Percentiles rank a stretch among this genome's conserved stretches.
Conservation (phyloP, 441 rosid genomes). For the Dalechampia spathulata region DNA sequence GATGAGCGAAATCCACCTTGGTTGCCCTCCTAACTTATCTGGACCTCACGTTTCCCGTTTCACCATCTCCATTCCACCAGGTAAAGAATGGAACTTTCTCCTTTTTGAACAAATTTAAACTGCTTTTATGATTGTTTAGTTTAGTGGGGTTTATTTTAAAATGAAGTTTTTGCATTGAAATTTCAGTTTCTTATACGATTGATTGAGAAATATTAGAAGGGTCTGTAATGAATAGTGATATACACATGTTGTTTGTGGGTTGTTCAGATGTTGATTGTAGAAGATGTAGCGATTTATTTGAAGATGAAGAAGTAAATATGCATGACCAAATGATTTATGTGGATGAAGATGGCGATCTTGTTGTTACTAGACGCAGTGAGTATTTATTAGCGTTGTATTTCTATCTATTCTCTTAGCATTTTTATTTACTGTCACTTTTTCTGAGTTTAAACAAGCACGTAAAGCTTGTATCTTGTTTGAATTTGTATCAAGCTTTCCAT, state of each 20-base stretch:
- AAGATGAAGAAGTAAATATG: conserved; percentile 16
- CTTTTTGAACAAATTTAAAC: neutral
- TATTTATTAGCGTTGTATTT: neutral
- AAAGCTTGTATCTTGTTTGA: neutral
- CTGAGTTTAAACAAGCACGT: neutral
- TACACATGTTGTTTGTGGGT: neutral
- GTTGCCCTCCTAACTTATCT: conserved; percentile 57
- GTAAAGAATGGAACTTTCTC: conserved; percentile 17
- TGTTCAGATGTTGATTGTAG: conserved; percentile 23
- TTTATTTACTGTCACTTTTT: no score
- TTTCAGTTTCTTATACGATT: neutral
- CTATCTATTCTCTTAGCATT: neutral
- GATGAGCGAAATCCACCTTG: conserved; percentile 87
- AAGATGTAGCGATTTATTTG: conserved; percentile 28
- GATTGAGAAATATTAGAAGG: neutral
- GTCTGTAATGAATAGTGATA: neutral
- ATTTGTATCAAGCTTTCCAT: neutral
- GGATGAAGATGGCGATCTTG: conserved; percentile 87
- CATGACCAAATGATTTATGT: conserved; percentile 18
- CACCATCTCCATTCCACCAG: conserved; percentile 49
- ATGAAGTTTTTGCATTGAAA: neutral
- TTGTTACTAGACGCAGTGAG: conserved; percentile 63
- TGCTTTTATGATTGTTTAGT: neutral
- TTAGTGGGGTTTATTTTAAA: neutral
- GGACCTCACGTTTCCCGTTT: conserved; percentile 59